Conservation (phyloP, 495 filamentous ascomycete genomes). For the Cladorrhinum samala region DNA sequence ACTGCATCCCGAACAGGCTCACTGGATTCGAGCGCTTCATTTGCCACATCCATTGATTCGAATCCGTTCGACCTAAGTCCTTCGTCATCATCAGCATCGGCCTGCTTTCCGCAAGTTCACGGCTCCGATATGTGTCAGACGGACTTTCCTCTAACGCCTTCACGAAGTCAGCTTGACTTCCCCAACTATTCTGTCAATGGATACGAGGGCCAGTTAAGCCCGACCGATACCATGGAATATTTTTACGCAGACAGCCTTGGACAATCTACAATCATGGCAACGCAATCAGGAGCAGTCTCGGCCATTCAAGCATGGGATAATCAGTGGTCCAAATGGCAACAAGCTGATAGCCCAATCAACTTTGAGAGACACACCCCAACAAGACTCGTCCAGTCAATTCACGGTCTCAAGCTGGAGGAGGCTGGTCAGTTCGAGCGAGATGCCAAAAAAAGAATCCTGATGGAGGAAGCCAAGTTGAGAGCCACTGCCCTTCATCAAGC, state of each 20-base stretch:
- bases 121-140: slow-evolving; percentile 16
- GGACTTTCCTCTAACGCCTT: slow-evolving; percentile 18
- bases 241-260: slow-evolving; percentile 10
- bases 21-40: slow-evolving; percentile 21
- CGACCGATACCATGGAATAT: slow-evolving; percentile 15
- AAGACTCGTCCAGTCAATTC: not conserved
- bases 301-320: slow-evolving; percentile 5
- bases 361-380: slow-evolving; percentile 7
- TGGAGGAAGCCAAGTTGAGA: slow-evolving; percentile 27
- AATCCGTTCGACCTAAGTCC: slow-evolving; percentile 29
- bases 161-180: slow-evolving; percentile 11
- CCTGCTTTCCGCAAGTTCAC: slow-evolving; percentile 26
- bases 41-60: slow-evolving; percentile 12
- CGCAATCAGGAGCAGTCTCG: slow-evolving; percentile 3
- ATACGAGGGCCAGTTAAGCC: slow-evolving; percentile 8
- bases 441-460: slow-evolving; percentile 14
- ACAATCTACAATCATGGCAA: slow-evolving; percentile 4
- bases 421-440: not conserved
- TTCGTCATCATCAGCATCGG: slow-evolving; percentile 29
- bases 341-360: slow-evolving; percentile 21
- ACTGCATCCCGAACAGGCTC: slow-evolving; percentile 15
- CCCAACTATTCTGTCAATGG: not conserved
- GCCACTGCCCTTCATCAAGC: slow-evolving; percentile 28
- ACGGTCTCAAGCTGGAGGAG: not conserved
- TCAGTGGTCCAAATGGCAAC: slow-evolving; percentile 12